These are phyloP conservation scores for Luffa aegyptiaca DNA, from an alignment of 306 rosid genomes.

Conservation along the genomic window DNA sequence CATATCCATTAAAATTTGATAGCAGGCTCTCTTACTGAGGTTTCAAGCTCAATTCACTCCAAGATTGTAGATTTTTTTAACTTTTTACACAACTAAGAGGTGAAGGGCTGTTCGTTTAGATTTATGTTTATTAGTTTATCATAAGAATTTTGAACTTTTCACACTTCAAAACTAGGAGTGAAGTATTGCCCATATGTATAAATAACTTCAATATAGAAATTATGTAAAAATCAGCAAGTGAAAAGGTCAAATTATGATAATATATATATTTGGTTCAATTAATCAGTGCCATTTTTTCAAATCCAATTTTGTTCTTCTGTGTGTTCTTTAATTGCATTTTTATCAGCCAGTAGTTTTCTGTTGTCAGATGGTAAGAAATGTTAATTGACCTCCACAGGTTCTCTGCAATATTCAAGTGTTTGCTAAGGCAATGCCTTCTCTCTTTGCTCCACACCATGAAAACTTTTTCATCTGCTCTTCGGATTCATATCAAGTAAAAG, in stretches of 20 bases:
- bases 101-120: not conserved
- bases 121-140: not conserved
- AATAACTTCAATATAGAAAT: not conserved
- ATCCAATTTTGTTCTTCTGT: not conserved
- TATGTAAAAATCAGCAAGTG: not conserved
- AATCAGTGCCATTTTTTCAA: not conserved
- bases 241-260: not conserved
- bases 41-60: not conserved
- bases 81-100: not conserved
- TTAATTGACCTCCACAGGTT: slow-evolving; percentile 47
- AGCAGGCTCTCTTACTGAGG: not conserved
- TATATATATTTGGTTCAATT: not conserved
- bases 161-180: not conserved
- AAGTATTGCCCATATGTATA: not conserved
- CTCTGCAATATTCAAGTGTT: slow-evolving; percentile 90
- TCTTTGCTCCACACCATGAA: slow-evolving; percentile 65
- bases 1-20: not conserved
- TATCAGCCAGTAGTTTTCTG: not conserved
- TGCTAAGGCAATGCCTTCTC: slow-evolving; percentile 87
- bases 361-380: slow-evolving; percentile 9
- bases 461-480: slow-evolving; percentile 70
- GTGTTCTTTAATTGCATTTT: not conserved
- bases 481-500: slow-evolving; percentile 84
- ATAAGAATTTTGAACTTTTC: not conserved
- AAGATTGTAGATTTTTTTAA: not conserved